Evolutionary conservation across 208 protist genomes (phyloP).

Genomic region (Zelonia costaricensis): DNA sequence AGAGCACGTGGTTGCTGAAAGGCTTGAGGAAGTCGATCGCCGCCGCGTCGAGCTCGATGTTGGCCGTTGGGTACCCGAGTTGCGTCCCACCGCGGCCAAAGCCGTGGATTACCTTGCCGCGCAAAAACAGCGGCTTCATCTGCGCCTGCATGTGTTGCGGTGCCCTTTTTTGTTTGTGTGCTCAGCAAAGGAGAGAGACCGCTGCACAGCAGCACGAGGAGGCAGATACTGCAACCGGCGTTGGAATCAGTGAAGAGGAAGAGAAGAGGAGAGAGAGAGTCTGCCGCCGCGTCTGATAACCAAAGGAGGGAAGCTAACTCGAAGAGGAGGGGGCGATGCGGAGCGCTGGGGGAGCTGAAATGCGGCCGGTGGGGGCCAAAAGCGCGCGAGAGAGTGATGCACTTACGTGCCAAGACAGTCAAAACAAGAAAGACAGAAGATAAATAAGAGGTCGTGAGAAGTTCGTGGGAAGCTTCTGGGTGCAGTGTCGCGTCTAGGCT

Average conservation of each 20-base stretch:
- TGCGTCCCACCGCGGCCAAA: slow-evolving; percentile 83
- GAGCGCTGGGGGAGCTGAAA: too few relatives aligned
- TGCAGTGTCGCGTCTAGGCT: too few relatives aligned
- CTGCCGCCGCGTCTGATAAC: not conserved
- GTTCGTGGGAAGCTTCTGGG: too few relatives aligned
- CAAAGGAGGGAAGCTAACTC: not conserved
- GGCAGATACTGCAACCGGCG: not conserved
- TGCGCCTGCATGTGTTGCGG: not conserved
- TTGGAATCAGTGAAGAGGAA: too few relatives aligned
- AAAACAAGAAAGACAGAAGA: too few relatives aligned
- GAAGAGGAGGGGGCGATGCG: too few relatives aligned
- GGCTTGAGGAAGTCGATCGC: slow-evolving; percentile 42
- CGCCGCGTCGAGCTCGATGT: slow-evolving; percentile 57
- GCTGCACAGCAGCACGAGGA: not conserved
- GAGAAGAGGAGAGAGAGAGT: not conserved
- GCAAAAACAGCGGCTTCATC: slow-evolving; percentile 57
- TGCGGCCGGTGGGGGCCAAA: too few relatives aligned
- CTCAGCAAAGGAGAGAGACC: not conserved
- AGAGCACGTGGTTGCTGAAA: slow-evolving; percentile 76
- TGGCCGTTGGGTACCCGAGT: slow-evolving; percentile 91
- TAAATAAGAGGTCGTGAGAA: too few relatives aligned
- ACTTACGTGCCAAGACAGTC: too few relatives aligned
- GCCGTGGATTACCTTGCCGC: slow-evolving; percentile 84
- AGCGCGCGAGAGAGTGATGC: too few relatives aligned
- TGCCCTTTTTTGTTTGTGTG: too few relatives aligned